Evolutionary conservation across 495 filamentous ascomycete genomes (phyloP).

Genomic region (Penicillium antarcticum): DNA sequence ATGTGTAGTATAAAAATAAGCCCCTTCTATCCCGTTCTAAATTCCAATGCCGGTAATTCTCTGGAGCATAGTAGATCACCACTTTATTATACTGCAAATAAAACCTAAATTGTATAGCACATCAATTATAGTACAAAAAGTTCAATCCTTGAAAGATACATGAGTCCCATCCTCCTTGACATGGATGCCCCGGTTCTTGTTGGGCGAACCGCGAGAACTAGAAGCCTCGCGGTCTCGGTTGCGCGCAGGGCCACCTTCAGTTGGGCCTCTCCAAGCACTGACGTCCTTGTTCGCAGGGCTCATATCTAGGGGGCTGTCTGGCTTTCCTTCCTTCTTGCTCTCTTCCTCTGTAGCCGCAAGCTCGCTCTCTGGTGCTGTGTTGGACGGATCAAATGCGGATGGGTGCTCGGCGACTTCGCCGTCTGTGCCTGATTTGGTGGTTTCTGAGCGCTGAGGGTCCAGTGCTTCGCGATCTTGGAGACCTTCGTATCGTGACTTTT

Average conservation of each 20-base stretch:
- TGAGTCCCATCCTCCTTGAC: constrained; percentile 30
- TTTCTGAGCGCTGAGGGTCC: constrained; percentile 53
- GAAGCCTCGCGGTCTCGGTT: constrained; percentile 34
- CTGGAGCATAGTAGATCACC: no score
- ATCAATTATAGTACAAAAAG: not conserved
- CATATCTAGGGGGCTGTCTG: constrained; percentile 52
- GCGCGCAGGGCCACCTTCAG: constrained; percentile 48
- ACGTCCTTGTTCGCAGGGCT: constrained; percentile 59
- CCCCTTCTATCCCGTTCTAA: no score
- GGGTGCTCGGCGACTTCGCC: constrained; percentile 45
- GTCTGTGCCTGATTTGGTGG: constrained; percentile 57
- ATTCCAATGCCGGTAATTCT: no score
- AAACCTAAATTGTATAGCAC: not conserved
- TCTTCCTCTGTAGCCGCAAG: constrained; percentile 39
- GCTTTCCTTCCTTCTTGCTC: constrained; percentile 20
- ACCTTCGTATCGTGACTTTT: constrained; percentile 33
- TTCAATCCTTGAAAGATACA: constrained; percentile 18
- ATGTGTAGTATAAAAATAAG: no score
- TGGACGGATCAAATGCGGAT: constrained; percentile 57
- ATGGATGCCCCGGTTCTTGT: constrained; percentile 40
- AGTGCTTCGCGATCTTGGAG: constrained; percentile 52
- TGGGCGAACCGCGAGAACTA: constrained; percentile 46
- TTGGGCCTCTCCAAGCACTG: constrained; percentile 41
- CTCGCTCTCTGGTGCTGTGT: constrained; percentile 55
- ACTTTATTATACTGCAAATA: not conserved